Base-by-base conservation (phyloP, 495 filamentous ascomycete species). In the Neurospora sp. region DNA sequence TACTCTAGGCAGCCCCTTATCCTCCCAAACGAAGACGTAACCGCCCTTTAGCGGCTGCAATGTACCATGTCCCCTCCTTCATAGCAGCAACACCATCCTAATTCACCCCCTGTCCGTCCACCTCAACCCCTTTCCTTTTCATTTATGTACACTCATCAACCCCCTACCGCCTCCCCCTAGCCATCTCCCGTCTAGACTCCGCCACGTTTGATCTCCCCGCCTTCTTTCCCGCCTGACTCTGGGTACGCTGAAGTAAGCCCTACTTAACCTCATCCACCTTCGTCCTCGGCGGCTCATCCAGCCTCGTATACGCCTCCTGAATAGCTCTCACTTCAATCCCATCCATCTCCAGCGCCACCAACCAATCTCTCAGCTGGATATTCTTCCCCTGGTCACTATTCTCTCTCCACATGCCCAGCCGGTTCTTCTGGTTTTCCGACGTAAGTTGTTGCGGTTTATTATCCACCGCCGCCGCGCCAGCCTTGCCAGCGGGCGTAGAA, bases 341-440 rank as follows among this genome's bases (percentile, higher is more conserved):
- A 74, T 90, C 89, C 41, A 83, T 80, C 76, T 93, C 91, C 39
- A 93, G 83, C 12, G 86, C 89, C 8, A 81, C 79, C 8, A 92
- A 77, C 87, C 88, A 89, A 80, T 94, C 91, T 31, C 91, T 81
- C 69, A 92, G 81, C 79, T 93, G 90, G n/a, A 94, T 87, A 17
- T 86, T 87, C 71, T 83, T 84, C 3, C 90, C 90, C 72, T 86
- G 85, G 37, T 88, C 84, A 0, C 83, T 83, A 76, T 89, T 87
- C 75, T 94, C 91, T 31, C 88, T 83, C 84, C 87, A 90, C 17
- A 83, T 83, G 7, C 91, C 91, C 68, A 90, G 79, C 40, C 88
- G 74, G 69, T 80, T 76, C 59, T 80, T 79, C 0, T 81, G 78
- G 8, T 86, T 83, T 4, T 69, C 70, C 3, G 83, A 85, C 7